These are phyloP conservation scores for Helianthus tuberosus DNA, from an alignment of 129 eudicot genomes.

Conservation along the genomic window DNA sequence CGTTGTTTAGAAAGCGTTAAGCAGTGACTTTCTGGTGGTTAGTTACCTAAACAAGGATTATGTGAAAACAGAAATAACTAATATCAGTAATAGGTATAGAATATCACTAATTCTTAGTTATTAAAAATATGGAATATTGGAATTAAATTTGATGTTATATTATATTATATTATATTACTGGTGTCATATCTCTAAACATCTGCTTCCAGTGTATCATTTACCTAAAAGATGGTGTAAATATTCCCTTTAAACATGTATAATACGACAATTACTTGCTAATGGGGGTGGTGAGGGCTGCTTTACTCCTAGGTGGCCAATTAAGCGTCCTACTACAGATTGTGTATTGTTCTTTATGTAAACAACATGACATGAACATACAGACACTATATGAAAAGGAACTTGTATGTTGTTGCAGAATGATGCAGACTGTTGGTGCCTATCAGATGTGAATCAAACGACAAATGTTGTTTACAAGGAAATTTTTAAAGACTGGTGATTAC, in stretches of 20 bases:
- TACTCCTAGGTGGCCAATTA: constrained; percentile 2
- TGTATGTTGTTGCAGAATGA: too few species aligned
- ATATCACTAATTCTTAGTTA: too few species aligned
- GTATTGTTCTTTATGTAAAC: too few species aligned
- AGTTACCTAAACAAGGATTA: not conserved
- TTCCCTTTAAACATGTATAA: not conserved
- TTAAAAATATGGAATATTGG: not conserved
- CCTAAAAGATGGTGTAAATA: not conserved
- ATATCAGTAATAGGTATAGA: not conserved
- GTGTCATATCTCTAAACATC: not conserved
- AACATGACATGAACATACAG: too few species aligned
- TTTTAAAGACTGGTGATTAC: too few species aligned
- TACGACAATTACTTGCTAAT: not conserved
- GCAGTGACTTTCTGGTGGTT: not conserved
- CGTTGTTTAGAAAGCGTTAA: too few species aligned
- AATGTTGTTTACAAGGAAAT: too few species aligned
- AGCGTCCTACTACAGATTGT: not conserved
- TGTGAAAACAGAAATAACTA: not conserved
- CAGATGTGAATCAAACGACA: too few species aligned
- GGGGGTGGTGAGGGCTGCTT: not conserved
- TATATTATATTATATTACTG: not conserved
- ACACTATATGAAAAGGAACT: too few species aligned
- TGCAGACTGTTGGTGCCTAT: too few species aligned
- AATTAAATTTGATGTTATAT: not conserved
- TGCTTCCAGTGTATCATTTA: not conserved